Evolutionary conservation across 1,139 yeast genomes (phyloP), one percentile per base, ranked within the genome.

Genomic region (Blastobotrys petasosporus): DNA sequence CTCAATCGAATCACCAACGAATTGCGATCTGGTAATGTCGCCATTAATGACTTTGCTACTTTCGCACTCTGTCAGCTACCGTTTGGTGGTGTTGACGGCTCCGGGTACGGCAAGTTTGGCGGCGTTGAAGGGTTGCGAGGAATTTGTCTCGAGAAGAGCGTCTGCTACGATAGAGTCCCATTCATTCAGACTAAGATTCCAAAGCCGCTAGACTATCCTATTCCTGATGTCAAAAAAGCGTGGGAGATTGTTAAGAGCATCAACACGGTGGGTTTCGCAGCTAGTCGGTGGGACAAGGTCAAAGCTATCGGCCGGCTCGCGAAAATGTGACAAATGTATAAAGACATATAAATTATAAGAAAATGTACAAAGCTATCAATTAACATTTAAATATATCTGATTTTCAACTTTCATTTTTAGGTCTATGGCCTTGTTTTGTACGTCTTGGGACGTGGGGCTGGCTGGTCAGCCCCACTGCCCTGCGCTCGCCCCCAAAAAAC

Each of bases 101-200:
- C 95, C 7, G 98, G 98, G 0, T 92, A 87, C 60, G 97, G 97
- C 46, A 90, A 88, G 63, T 92, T 92, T 69, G 96, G 96, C 28
- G 97, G 98, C 34, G 94, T 84, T 62, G 98, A 92, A 71, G 98
- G 97, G 1, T 71, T 92, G 33, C 77, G 87, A 37, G 97, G 96
- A 0, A 71, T 92, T 39, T 90, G 97, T 63, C 74, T 80, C 48
- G 85, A 87, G 46, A 92, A 92, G 62, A 80, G 94, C 38, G 77
- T 92, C 4, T 88, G 95, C 48, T 83, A 78, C 72, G 97, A 92
- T 65, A 80, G 78, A 54, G 77, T 84, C 34, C 79, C 92, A 29
- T 78, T 86, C 54, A 73, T 92, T 13, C 56, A 61, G 25, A 82
- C 92, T 4, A 85, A 94, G 1, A 88, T 92, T 38, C 98, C 98